These are phyloP conservation scores for Phyllosticta paracitricarpa DNA, from an alignment of 2,329 filamentous ascomycete species.

Conservation along the genomic window DNA sequence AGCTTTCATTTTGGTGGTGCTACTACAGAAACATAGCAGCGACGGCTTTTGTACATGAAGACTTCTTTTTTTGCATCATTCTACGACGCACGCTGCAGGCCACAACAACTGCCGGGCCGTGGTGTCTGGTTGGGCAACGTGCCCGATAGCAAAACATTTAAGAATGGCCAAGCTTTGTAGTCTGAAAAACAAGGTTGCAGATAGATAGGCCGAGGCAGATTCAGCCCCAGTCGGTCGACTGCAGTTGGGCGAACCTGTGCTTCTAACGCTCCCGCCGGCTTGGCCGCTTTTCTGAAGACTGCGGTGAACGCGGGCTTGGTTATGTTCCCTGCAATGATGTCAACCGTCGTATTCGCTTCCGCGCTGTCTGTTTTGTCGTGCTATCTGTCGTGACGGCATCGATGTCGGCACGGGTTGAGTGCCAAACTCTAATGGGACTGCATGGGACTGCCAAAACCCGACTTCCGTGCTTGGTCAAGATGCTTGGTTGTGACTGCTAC, in stretches of 20 bases:
- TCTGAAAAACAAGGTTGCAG: not conserved
- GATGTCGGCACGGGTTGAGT: not conserved
- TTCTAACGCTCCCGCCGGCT: not conserved
- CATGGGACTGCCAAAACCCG: too few relatives aligned
- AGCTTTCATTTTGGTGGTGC: not conserved
- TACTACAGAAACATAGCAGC: not conserved
- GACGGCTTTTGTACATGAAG: too few relatives aligned
- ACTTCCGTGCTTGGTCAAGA: too few relatives aligned
- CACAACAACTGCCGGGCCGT: too few relatives aligned
- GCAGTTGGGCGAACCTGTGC: not conserved
- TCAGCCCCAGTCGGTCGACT: too few relatives aligned
- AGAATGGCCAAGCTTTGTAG: not conserved
- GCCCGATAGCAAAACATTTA: not conserved
- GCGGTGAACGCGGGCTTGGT: not conserved
- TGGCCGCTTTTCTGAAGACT: not conserved
- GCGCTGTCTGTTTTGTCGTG: not conserved
- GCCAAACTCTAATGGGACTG: not conserved
- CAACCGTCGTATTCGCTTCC: not conserved
- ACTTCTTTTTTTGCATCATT: too few relatives aligned
- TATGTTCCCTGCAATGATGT: not conserved
- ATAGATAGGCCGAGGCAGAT: not conserved
- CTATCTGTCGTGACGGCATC: not conserved
- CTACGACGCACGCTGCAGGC: too few relatives aligned
- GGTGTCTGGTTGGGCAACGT: not conserved
- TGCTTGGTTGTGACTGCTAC: too few relatives aligned